These are phyloP conservation scores for Erythrophleum ivorense DNA, from an alignment of 331 rosid species.

Conservation along the genomic window DNA sequence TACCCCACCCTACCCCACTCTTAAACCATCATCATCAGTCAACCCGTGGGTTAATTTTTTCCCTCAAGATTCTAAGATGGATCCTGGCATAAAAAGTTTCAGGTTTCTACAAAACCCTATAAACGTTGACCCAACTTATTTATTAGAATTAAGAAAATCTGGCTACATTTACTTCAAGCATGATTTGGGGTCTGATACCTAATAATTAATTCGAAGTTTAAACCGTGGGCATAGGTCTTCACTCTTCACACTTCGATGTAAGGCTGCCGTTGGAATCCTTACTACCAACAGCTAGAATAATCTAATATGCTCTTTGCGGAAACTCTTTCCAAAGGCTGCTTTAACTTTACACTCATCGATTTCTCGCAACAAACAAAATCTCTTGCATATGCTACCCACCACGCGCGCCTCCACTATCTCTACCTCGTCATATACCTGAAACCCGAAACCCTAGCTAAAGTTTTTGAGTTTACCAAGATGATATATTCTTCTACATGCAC, in stretches of 20 bases:
- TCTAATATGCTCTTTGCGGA: slow-evolving; percentile 53
- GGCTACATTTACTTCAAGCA: not conserved
- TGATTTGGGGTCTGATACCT: not conserved
- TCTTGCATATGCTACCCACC: slow-evolving; percentile 55
- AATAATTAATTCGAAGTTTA: not conserved
- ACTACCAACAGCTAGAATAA: slow-evolving; percentile 46
- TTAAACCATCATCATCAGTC: not conserved
- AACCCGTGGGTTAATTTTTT: not conserved
- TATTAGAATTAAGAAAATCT: slow-evolving; percentile 10
- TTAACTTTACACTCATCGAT: slow-evolving; percentile 51
- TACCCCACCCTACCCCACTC: not conserved
- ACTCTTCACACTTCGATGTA: slow-evolving; percentile 27
- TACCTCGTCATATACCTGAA: slow-evolving; percentile 12
- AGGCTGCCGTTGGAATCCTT: slow-evolving; percentile 55
- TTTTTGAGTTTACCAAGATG: slow-evolving; percentile 40
- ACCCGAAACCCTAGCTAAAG: slow-evolving; percentile 35
- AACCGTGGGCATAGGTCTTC: slow-evolving; percentile 5
- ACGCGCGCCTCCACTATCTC: slow-evolving; percentile 24
- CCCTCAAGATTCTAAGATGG: not conserved
- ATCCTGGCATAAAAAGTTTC: not conserved
- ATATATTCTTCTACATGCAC: slow-evolving; percentile 3
- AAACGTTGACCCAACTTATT: not conserved
- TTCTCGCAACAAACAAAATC: slow-evolving; percentile 63
- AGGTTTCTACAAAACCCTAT: not conserved
- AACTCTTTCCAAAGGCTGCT: slow-evolving; percentile 61